Evolutionary conservation across 495 filamentous ascomycete genomes (phyloP), one percentile per base, ranked within the genome.

Genomic region (Lophiostoma macrostomum): DNA sequence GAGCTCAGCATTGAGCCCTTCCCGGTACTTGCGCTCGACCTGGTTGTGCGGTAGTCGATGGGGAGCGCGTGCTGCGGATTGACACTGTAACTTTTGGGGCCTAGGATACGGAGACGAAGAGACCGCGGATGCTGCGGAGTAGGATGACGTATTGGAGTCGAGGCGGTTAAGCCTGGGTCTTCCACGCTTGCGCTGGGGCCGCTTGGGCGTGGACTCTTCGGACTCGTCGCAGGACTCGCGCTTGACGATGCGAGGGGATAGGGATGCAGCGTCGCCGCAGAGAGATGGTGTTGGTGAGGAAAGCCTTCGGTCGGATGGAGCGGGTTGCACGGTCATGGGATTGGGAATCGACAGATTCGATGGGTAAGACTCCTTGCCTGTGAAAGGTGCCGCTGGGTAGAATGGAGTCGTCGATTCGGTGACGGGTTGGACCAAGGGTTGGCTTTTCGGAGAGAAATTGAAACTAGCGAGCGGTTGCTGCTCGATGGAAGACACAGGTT

Each of bases 11-110:
- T 65, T 65, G 5, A 65, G 44, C 29, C 49, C 46, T 37, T 65
- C 62, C 18, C 62, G 62, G 42, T 65, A 65, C 42, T 62, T 65
- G 46, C 60, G 59, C 42, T 65, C 63, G 44, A 65, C 63, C 32
- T 65, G 63, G 39, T 65, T 65, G 50, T 65, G 63, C 2, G 63
- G 63, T 6, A 63, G 54, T 3, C 63, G 57, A 14, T 45, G 46
- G 12, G 30, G n/a, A n/a, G n/a, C n/a, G n/a, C n/a, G n/a, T n/a
- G n/a, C n/a, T n/a, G n/a, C n/a, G n/a, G n/a, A n/a, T n/a, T n/a
- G n/a, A n/a, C n/a, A n/a, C n/a, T n/a, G n/a, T n/a, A n/a, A n/a
- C n/a, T n/a, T n/a, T n/a, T n/a, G n/a, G n/a, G n/a, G n/a, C n/a
- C n/a, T 47, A 16, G 8, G 20, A 4, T 31, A 37, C 14, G 25